A percentile compares a stretch with the other conserved stretches of the same genome.
Conservation (phyloP, 2,329 filamentous ascomycete species). For the Aspergillus ibericus region DNA sequence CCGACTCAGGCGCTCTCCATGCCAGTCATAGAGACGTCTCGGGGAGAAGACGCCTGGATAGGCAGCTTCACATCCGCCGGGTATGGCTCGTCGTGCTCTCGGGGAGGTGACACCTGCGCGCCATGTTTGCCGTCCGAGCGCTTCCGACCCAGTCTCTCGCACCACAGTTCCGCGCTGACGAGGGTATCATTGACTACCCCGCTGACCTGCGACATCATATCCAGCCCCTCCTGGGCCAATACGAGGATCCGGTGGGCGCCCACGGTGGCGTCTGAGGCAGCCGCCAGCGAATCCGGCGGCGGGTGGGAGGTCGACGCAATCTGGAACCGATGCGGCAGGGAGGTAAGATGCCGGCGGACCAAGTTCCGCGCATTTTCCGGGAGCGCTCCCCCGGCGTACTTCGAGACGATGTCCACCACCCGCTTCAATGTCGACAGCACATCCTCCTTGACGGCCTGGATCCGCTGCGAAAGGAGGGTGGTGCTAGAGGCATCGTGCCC, state of each 20-base stretch:
- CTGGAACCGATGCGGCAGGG: slow-evolving; percentile 78
- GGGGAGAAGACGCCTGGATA: slow-evolving; percentile 17
- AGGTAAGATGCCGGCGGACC: slow-evolving; percentile 80
- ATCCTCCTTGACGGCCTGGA: slow-evolving; percentile 67
- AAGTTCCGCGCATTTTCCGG: slow-evolving; percentile 84
- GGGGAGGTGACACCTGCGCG: slow-evolving; percentile 20
- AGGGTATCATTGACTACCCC: slow-evolving; percentile 86
- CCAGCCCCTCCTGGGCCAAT: slow-evolving; percentile 83
- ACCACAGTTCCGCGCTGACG: slow-evolving; percentile 87
- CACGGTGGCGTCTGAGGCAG: slow-evolving; percentile 49
- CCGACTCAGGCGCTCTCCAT: slow-evolving; percentile 33
- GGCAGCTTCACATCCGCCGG: slow-evolving; percentile 32
- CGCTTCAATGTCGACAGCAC: slow-evolving; percentile 77
- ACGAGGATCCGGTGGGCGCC: slow-evolving; percentile 76
- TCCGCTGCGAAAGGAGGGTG: slow-evolving; percentile 48
- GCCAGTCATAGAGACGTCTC: slow-evolving; percentile 40
- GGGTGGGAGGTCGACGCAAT: slow-evolving; percentile 60
- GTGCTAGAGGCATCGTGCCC: slow-evolving; percentile 21
- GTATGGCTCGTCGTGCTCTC: slow-evolving; percentile 19
- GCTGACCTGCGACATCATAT: slow-evolving; percentile 92
- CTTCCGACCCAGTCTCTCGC: slow-evolving; percentile 68
- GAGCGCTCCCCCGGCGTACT: slow-evolving; percentile 85
- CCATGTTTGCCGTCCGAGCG: slow-evolving; percentile 30
- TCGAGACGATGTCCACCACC: slow-evolving; percentile 81
- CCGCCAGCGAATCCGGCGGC: slow-evolving; percentile 33